Conservation (phyloP, 1,284 basidiomycete genomes). For the Ganoderma sinense region DNA sequence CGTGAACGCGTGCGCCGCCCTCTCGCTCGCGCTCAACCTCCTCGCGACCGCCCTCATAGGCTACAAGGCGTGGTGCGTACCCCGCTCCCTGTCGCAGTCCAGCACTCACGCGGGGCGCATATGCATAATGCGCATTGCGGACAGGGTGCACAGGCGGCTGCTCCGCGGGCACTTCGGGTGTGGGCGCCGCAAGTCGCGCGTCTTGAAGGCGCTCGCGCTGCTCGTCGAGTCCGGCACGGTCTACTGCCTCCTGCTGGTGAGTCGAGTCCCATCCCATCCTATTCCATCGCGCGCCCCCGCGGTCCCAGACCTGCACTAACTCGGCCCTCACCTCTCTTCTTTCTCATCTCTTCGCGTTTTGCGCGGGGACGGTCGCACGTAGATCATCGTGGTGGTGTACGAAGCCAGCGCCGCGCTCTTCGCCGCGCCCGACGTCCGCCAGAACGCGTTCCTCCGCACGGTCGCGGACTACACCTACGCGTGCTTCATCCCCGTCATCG, state of each 20-base stretch:
- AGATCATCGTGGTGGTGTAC: neutral
- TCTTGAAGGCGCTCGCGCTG: neutral
- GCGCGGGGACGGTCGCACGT: neutral
- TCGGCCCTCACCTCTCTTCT: too few relatives aligned
- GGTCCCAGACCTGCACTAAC: too few relatives aligned
- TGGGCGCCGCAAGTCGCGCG: neutral
- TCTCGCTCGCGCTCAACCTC: neutral
- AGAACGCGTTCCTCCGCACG: neutral
- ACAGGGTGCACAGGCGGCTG: neutral
- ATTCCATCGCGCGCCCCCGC: neutral
- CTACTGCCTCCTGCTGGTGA: slow-evolving; percentile 2
- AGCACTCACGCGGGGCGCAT: neutral
- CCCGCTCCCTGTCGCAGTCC: neutral
- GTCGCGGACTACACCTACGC: slow-evolving; percentile 1
- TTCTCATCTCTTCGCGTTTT: too few relatives aligned
- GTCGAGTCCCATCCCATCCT: neutral
- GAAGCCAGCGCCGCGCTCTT: neutral
- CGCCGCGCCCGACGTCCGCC: neutral
- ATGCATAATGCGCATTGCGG: too few relatives aligned
- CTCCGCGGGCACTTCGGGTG: slow-evolving; percentile 3
- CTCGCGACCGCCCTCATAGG: neutral
- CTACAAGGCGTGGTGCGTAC: neutral
- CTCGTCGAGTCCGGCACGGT: slow-evolving; percentile 4
- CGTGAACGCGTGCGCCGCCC: neutral
- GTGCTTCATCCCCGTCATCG: neutral